Evolutionary conservation across 192 early-diverging fungal species (phyloP).

Genomic region (Anaeromyces robustus): DNA sequence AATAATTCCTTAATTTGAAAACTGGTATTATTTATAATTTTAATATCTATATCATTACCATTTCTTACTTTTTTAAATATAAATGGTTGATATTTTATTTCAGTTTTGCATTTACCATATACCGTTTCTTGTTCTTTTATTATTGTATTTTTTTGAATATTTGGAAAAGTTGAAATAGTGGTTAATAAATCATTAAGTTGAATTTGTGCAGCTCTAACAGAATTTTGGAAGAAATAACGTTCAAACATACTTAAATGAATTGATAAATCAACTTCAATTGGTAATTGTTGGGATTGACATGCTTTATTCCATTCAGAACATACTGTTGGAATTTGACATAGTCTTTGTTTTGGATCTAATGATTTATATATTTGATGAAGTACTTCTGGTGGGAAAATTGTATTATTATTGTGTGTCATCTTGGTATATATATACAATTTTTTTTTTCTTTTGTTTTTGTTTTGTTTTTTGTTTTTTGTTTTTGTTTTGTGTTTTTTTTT

Average conservation of each 20-base stretch:
- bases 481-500: no score
- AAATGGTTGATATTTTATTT: neutral
- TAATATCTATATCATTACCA: neutral
- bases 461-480: no score
- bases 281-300: neutral
- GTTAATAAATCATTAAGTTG: neutral
- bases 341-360: neutral
- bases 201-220: neutral
- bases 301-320: neutral
- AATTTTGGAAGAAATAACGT: neutral
- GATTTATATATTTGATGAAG: neutral
- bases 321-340: neutral
- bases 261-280: neutral
- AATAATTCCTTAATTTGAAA: neutral
- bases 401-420: neutral
- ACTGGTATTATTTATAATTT: neutral
- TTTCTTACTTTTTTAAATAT: neutral
- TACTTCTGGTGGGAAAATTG: neutral
- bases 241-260: neutral
- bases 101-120: neutral
- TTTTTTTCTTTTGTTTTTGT: neutral
- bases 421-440: neutral
- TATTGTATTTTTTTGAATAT: neutral
- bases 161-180: neutral
- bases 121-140: neutral